phyloP scores from a whole-genome alignment of 2,329 filamentous ascomycete species.

The Neofusicoccum sp. region DNA sequence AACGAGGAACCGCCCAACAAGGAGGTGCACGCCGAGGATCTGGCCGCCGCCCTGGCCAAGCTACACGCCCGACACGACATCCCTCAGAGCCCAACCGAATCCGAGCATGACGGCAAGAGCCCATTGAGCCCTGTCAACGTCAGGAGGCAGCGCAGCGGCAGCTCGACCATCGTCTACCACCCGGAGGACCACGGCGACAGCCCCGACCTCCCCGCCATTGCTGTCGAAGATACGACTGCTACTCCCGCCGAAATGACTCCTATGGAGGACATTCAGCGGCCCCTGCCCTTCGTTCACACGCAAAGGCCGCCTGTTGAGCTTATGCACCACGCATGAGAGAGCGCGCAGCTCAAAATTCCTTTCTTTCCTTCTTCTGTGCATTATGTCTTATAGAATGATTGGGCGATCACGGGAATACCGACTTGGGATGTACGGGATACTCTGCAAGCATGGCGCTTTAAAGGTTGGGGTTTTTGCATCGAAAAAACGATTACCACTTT shows the following conservation, averaged over 20 bases:
- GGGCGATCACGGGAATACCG: background rate
- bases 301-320: conserved; percentile 40
- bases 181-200: conserved; percentile 61
- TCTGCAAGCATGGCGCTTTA: conserved; percentile 14
- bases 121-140: conserved; percentile 24
- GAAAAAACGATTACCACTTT: background rate
- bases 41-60: conserved; percentile 56
- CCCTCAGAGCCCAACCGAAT: conserved; percentile 22
- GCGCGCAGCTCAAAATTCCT: background rate
- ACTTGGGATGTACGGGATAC: conserved; percentile 12
- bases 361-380: background rate
- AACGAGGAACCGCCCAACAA: conserved; percentile 65
- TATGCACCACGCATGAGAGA: conserved; percentile 25
- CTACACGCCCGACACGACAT: conserved; percentile 43
- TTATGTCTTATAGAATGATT: conserved; percentile 13
- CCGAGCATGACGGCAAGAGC: conserved; percentile 28
- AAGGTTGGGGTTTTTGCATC: background rate
- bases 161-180: conserved; percentile 62
- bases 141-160: conserved; percentile 44
- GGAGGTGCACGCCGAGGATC: conserved; percentile 62
- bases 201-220: conserved; percentile 60
- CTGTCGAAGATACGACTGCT: conserved; percentile 60
- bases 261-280: conserved; percentile 10
- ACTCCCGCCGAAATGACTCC: conserved; percentile 44
- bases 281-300: conserved; percentile 28